Conservation (phyloP, 1,284 basidiomycete genomes). For the Albatrellus sp. region DNA sequence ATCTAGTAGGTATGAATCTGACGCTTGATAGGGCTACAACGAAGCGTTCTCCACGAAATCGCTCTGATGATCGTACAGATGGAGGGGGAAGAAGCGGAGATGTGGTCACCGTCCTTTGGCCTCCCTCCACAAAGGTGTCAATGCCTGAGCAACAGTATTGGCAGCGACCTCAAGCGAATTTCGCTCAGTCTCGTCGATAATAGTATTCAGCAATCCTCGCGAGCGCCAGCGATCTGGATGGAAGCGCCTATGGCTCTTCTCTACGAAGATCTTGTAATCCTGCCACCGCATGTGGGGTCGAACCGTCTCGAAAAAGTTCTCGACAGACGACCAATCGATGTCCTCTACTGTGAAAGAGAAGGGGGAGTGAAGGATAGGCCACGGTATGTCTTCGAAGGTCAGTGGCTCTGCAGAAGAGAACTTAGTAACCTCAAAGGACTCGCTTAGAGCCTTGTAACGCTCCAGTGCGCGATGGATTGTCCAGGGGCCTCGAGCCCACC, state of each 20-base stretch:
- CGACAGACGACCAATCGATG: conserved; percentile 55
- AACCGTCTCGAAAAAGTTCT: conserved; percentile 51
- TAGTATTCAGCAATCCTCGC: conserved; percentile 36
- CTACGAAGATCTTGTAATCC: conserved; percentile 50
- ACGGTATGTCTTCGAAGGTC: conserved; percentile 49
- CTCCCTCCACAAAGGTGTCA: conserved; percentile 46
- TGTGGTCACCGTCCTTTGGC: conserved; percentile 16
- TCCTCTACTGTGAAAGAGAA: conserved; percentile 41
- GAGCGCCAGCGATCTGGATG: conserved; percentile 58
- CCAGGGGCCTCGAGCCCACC: conserved; percentile 48
- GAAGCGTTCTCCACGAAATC: too few relatives aligned
- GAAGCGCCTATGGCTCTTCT: conserved; percentile 57
- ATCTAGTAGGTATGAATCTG: too few relatives aligned
- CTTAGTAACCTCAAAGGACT: conserved; percentile 49
- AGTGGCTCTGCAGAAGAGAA: conserved; percentile 39
- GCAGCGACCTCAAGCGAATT: conserved; percentile 45
- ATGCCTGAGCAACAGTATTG: conserved; percentile 46
- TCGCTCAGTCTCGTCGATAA: conserved; percentile 38
- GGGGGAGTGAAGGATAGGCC: conserved; percentile 53
- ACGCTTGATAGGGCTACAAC: too few relatives aligned
- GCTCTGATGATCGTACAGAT: too few relatives aligned
- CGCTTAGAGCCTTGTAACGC: conserved; percentile 42
- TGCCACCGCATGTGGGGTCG: conserved; percentile 36
- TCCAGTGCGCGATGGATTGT: conserved; percentile 49
- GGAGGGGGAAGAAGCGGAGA: too few relatives aligned